phyloP scores from a whole-genome alignment of 768 basidiomycete genomes.

The Naganishia antarctica region DNA sequence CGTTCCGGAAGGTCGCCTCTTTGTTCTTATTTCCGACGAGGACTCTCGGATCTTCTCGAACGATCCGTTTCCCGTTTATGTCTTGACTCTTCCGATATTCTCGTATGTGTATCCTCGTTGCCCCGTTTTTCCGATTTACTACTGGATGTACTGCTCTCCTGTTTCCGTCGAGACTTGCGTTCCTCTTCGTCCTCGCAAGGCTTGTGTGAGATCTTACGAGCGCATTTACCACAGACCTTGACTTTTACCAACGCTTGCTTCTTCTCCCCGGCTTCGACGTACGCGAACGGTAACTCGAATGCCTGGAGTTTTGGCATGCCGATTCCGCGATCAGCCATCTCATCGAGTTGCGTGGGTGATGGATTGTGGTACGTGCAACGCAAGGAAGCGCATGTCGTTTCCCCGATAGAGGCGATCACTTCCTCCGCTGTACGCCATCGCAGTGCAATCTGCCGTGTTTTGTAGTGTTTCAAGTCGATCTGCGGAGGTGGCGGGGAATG shows the following conservation, averaged over 20 bases:
- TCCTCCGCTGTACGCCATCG: slow-evolving; percentile 92
- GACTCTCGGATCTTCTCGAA: background rate
- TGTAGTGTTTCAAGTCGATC: slow-evolving; percentile 88
- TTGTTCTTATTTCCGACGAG: background rate
- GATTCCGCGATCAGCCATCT: slow-evolving; percentile 18
- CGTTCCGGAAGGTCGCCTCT: background rate
- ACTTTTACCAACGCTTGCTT: slow-evolving; percentile 87
- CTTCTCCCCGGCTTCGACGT: slow-evolving; percentile 67
- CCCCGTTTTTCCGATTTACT: background rate
- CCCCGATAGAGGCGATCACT: slow-evolving; percentile 77
- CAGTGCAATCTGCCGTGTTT: slow-evolving; percentile 80
- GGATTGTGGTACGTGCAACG: slow-evolving; percentile 68
- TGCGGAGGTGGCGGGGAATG: background rate
- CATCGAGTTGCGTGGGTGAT: background rate
- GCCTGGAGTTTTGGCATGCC: slow-evolving; percentile 57
- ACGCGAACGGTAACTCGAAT: slow-evolving; percentile 84
- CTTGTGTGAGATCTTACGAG: slow-evolving; percentile 82
- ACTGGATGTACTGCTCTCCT: background rate
- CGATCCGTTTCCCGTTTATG: background rate
- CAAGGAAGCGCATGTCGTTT: slow-evolving; percentile 81
- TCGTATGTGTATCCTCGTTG: background rate
- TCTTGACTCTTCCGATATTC: background rate
- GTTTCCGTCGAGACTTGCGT: too few relatives aligned
- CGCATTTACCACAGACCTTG: slow-evolving; percentile 72
- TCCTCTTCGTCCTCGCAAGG: background rate